A percentile compares a stretch with the other conserved stretches of the same genome.
Conservation (phyloP, 1,284 basidiomycete species). For the Polyporus tsugae region DNA sequence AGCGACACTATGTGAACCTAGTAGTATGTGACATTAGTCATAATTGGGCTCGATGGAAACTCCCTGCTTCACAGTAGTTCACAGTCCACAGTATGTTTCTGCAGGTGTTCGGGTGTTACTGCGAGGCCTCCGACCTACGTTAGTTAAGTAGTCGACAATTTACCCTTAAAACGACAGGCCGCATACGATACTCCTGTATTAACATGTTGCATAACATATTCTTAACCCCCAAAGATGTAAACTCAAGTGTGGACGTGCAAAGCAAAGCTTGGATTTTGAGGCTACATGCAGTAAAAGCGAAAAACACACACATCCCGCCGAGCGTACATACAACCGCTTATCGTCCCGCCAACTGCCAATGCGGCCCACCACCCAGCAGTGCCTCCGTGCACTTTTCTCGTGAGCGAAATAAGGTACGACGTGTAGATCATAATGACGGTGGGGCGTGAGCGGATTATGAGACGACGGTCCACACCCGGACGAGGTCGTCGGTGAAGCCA, state of each 20-base stretch:
- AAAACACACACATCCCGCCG: constrained; percentile 34
- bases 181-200: too few relatives aligned
- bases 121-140: too few relatives aligned
- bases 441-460: constrained; percentile 52
- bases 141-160: too few relatives aligned
- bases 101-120: too few relatives aligned
- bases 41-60: too few relatives aligned
- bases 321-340: constrained; percentile 31
- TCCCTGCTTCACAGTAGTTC: too few relatives aligned
- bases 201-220: too few relatives aligned
- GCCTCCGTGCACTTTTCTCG: constrained; percentile 34
- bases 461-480: constrained; percentile 93
- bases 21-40: too few relatives aligned
- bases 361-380: constrained; percentile 29
- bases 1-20: too few relatives aligned
- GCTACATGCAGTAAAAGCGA: constrained; percentile 37
- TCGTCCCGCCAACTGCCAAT: constrained; percentile 23
- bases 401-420: constrained; percentile 27
- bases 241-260: constrained; percentile 18
- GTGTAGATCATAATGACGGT: constrained; percentile 9
- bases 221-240: background rate
- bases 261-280: constrained; percentile 39
- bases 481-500: constrained; percentile 92
- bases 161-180: too few relatives aligned
- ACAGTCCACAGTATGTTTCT: too few relatives aligned